A percentile compares a stretch with the other conserved stretches of the same genome.
These are phyloP conservation scores for Talinum fruticosum DNA, from an alignment of 148 eudicot species.

Conservation along the genomic window DNA sequence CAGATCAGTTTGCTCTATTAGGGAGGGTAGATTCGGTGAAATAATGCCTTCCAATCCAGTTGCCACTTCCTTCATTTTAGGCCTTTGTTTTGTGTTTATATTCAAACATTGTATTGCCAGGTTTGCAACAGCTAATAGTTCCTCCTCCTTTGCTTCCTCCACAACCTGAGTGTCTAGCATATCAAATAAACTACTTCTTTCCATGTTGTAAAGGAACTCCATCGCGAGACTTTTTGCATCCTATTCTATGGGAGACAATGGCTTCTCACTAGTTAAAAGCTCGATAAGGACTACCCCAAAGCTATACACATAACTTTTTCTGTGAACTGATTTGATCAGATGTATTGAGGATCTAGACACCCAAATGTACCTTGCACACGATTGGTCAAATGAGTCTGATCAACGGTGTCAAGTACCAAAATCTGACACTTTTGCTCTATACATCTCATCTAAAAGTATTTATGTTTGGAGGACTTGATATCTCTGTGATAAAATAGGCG, in stretches of 20 bases:
- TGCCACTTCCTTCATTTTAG: neutral
- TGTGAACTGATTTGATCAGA: neutral
- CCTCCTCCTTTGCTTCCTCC: conserved; percentile 2
- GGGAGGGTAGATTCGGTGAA: neutral
- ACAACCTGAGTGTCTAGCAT: neutral
- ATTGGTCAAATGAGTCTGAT: neutral
- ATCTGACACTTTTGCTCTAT: neutral
- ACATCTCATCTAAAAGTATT: neutral
- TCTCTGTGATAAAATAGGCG: neutral
- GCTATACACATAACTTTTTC: neutral
- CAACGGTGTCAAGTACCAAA: neutral
- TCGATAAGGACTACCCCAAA: neutral
- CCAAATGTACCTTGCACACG: conserved; percentile 1
- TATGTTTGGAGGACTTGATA: conserved; percentile 1
- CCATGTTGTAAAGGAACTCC: neutral
- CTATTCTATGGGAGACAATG: neutral
- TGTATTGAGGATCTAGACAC: neutral
- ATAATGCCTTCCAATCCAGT: neutral
- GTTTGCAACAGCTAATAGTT: neutral
- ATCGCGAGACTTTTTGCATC: neutral
- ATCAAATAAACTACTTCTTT: neutral
- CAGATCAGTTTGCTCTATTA: neutral
- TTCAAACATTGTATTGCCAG: conserved; percentile 5
- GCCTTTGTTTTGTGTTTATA: neutral
- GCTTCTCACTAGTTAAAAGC: conserved; percentile 1